Conservation (phyloP, 768 basidiomycete species). For the Boletellus emodensis region DNA sequence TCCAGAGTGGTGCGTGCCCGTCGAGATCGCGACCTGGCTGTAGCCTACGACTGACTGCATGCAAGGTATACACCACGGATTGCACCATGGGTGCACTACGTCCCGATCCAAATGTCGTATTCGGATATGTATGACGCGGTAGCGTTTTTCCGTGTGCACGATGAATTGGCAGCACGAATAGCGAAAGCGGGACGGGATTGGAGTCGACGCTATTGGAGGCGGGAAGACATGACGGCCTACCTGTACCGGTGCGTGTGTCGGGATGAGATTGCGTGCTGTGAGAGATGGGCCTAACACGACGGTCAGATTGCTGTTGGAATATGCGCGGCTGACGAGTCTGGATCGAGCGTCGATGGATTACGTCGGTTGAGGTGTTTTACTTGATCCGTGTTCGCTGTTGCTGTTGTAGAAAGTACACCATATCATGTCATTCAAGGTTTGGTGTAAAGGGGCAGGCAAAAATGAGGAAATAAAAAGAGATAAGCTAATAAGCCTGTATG, state of each 20-base stretch:
- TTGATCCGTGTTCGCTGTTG: no score
- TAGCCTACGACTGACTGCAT: not conserved
- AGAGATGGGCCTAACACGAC: not conserved
- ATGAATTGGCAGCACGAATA: conserved; percentile 53
- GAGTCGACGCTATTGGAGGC: conserved; percentile 56
- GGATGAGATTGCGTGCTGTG: not conserved
- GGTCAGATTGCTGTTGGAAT: conserved; percentile 51
- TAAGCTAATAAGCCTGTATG: no score
- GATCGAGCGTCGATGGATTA: conserved; percentile 45
- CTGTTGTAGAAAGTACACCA: no score
- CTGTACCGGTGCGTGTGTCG: conserved; percentile 44
- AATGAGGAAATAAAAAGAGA: no score
- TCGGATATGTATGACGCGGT: conserved; percentile 68
- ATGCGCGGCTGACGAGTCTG: conserved; percentile 46
- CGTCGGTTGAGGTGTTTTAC: not conserved
- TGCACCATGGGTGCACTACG: conserved; percentile 70
- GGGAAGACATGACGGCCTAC: conserved; percentile 58
- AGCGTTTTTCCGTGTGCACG: conserved; percentile 70
- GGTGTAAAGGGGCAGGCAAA: no score
- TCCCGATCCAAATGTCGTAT: conserved; percentile 63
- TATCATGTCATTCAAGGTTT: no score
- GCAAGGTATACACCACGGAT: conserved; percentile 53
- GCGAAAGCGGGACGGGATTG: conserved; percentile 54
- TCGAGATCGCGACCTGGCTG: not conserved
- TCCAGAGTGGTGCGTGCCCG: conserved; percentile 57